phyloP scores from a whole-genome alignment of 345 rosid genomes.

The Durio zibethinus region DNA sequence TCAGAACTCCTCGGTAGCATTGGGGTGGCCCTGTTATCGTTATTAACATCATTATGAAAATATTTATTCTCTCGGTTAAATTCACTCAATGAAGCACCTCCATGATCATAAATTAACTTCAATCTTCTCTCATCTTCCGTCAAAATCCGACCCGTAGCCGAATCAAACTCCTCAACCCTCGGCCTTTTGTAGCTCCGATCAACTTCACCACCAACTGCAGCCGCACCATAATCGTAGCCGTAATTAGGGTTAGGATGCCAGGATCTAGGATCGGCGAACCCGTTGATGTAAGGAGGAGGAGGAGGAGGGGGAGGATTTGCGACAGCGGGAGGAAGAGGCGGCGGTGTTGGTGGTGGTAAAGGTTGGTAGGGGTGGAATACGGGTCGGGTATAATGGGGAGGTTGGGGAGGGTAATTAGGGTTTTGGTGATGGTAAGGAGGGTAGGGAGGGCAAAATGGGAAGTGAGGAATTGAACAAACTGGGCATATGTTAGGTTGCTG shows the following conservation, averaged over 20 bases:
- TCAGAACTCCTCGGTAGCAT: constrained; percentile 23
- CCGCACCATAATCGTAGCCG: constrained; percentile 26
- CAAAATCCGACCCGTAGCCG: constrained; percentile 22
- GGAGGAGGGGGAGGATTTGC: constrained; percentile 6
- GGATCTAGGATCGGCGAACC: constrained; percentile 30
- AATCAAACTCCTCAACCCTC: constrained; percentile 44
- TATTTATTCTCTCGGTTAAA: constrained; percentile 2
- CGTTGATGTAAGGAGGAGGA: constrained; percentile 5
- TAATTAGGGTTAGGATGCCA: constrained; percentile 40
- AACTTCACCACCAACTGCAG: constrained; percentile 31
- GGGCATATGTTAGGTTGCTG: constrained; percentile 52
- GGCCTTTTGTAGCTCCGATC: constrained; percentile 70
- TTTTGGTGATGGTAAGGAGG: constrained; percentile 37
- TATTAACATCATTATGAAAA: background rate
- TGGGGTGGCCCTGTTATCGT: background rate
- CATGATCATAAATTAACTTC: constrained; percentile 83
- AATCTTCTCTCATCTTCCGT: constrained; percentile 70
- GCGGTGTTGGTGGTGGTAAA: constrained; percentile 19
- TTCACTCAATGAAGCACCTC: constrained; percentile 30
- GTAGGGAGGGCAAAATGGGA: constrained; percentile 73
- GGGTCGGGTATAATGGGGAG: constrained; percentile 36
- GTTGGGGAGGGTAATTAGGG: constrained; percentile 42
- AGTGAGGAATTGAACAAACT: constrained; percentile 55
- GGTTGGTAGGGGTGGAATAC: constrained; percentile 40
- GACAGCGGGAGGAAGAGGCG: too few relatives aligned